Base-by-base conservation (phyloP, 495 filamentous ascomycete species). In the Barbatosphaeria neglecta region DNA sequence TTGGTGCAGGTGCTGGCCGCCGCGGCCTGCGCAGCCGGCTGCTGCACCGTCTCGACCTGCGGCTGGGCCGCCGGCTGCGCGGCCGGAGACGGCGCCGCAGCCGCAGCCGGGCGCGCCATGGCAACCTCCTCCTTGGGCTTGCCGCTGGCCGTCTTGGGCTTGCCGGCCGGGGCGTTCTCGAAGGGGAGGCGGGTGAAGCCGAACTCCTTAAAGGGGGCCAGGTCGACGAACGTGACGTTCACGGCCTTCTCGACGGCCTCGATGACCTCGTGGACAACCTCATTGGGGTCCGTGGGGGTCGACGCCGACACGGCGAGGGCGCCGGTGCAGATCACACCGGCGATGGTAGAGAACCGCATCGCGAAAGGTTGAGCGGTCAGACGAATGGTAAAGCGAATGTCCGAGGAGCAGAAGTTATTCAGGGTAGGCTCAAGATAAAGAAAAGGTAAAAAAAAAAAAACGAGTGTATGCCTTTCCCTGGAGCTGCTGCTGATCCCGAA, bases 231-330 rank as follows among this genome's bases (percentile, higher is more conserved):
- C 18, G 40, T 47, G 19, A 4, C 13, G 31, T n/a, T 35, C 31
- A 44, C 10, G 23, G 48, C 47, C 47, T 56, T 62, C 35, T 50
- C 48, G 41, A 48, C 31, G 10, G 37, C 33, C 16, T 22, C 28
- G 31, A 35, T 23, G 4, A 42, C 54, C 1, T 52, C 51, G 16
- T 56, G 47, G 1, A 52, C 27, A 37, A 57, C 4, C 22, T 40
- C 38, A 6, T n/a, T 11, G 15, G 39, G 39, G 20, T 24, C 15
- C 10, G 4, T 18, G 19, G 9, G 1, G 13, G 59, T 57, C 3
- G 59, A 51, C 8, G 58, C 59, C 3, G 59, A 51, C 8, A 60
- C 59, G 48, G 55, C 53, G 22, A 53, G 47, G 41, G 51, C 54
- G 55, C 59, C 57, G n/a, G n/a, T n/a, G 47, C 49, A 52, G 37